Conservation (phyloP, 225 moss, liverwort and hornwort genomes). For the Polytrichum commune region DNA sequence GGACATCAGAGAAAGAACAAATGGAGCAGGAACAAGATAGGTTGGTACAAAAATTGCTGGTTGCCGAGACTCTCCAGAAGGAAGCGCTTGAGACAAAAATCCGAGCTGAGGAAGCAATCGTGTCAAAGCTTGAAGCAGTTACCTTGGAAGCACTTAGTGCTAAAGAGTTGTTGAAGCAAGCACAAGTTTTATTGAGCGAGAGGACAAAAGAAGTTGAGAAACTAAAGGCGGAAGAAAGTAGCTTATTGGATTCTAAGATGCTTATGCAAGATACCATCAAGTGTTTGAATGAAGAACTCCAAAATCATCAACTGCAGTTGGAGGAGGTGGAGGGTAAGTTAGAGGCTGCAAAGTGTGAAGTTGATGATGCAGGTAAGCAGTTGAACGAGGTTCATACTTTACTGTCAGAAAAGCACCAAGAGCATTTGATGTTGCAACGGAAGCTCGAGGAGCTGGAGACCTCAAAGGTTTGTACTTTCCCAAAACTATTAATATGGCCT, state of each 20-base stretch:
- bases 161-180: constrained; percentile 27
- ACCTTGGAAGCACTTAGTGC: constrained; percentile 16
- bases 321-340: constrained; percentile 36
- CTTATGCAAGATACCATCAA: constrained; percentile 33
- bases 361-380: constrained; percentile 42
- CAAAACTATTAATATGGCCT: not conserved
- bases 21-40: constrained; percentile 24
- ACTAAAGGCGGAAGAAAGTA: constrained; percentile 24
- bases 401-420: constrained; percentile 39
- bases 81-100: constrained; percentile 28
- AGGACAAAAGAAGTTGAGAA: constrained; percentile 29
- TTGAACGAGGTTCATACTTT: constrained; percentile 46
- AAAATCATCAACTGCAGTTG: constrained; percentile 26
- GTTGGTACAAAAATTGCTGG: constrained; percentile 18
- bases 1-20: constrained; percentile 16
- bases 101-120: constrained; percentile 11
- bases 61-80: constrained; percentile 20
- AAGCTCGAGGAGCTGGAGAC: constrained; percentile 54
- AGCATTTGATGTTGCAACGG: constrained; percentile 26
- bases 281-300: constrained; percentile 26
- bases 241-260: constrained; percentile 18
- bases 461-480: constrained; percentile 24
- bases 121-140: constrained; percentile 25
- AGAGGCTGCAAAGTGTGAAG: constrained; percentile 27
- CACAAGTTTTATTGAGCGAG: constrained; percentile 14